These are phyloP conservation scores for Phytophthora colocasiae DNA, from an alignment of 352 stramenopile genomes.

Conservation along the genomic window DNA sequence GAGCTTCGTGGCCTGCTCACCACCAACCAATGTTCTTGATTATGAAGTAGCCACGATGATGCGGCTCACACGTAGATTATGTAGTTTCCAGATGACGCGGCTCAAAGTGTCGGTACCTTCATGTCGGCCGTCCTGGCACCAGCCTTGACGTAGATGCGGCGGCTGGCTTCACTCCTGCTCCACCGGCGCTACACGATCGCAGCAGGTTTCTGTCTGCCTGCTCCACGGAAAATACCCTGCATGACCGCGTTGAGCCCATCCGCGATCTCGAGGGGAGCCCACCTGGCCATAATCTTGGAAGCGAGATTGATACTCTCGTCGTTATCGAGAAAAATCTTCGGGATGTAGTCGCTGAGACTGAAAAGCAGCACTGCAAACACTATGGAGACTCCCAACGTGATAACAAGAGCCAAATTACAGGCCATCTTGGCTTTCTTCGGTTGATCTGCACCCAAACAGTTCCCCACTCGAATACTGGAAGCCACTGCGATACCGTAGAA, in stretches of 20 bases:
- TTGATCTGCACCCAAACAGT: conserved; percentile 49
- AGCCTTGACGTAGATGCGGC: too few relatives aligned
- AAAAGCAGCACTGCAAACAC: conserved; percentile 29
- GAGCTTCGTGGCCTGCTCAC: too few relatives aligned
- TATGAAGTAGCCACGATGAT: too few relatives aligned
- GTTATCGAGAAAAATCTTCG: conserved; percentile 45
- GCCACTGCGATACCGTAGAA: conserved; percentile 59
- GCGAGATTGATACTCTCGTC: conserved; percentile 43
- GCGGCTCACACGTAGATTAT: too few relatives aligned
- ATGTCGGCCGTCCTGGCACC: too few relatives aligned
- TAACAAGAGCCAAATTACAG: conserved; percentile 34
- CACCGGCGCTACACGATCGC: too few relatives aligned
- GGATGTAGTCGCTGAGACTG: conserved; percentile 31
- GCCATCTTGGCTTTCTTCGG: conserved; percentile 50
- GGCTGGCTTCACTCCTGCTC: too few relatives aligned
- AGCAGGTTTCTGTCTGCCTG: conserved; percentile 55
- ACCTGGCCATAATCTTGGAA: conserved; percentile 47
- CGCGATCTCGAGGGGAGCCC: conserved; percentile 48
- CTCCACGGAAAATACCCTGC: conserved; percentile 69
- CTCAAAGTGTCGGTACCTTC: too few relatives aligned
- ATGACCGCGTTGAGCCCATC: conserved; percentile 56
- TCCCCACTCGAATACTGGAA: conserved; percentile 65
- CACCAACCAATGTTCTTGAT: too few relatives aligned
- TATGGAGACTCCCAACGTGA: conserved; percentile 35
- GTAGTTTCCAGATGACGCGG: too few relatives aligned